These are phyloP conservation scores for Paraconiothyrium sp. DNA, from an alignment of 2,329 filamentous ascomycete genomes.

Conservation along the genomic window DNA sequence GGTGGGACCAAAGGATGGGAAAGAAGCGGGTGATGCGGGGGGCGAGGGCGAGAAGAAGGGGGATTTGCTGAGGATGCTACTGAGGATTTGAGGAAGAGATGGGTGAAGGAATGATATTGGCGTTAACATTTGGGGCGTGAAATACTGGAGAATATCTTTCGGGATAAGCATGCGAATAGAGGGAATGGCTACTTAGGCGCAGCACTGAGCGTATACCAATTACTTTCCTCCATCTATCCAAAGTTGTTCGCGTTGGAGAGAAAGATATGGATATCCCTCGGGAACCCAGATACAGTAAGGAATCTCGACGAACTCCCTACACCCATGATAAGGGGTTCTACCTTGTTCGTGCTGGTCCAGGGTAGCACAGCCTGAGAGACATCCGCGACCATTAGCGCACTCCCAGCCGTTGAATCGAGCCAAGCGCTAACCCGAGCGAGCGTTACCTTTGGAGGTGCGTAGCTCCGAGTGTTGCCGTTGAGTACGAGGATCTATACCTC, in stretches of 20 bases:
- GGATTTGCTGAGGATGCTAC: slow-evolving; percentile 34
- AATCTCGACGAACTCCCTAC: too few species aligned
- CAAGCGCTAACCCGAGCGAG: slow-evolving; percentile 2
- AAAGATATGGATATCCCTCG: too few species aligned
- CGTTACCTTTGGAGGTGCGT: slow-evolving; percentile 13
- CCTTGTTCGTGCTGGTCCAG: not conserved
- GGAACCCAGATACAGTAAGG: too few species aligned
- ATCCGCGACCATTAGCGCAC: not conserved
- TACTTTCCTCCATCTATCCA: not conserved
- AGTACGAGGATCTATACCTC: slow-evolving; percentile 11
- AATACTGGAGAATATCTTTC: slow-evolving; percentile 6
- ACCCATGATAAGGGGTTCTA: too few species aligned
- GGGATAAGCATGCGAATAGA: not conserved
- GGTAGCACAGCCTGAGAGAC: not conserved
- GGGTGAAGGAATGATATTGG: not conserved
- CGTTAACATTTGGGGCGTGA: not conserved
- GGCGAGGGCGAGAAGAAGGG: slow-evolving; percentile 30
- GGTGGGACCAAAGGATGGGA: slow-evolving; percentile 39
- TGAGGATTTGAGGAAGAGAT: slow-evolving; percentile 20
- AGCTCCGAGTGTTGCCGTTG: not conserved
- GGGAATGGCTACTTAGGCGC: not conserved
- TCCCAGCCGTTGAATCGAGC: not conserved
- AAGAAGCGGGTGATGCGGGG: slow-evolving; percentile 28
- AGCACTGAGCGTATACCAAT: not conserved
- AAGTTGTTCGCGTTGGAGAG: too few species aligned